Base-by-base conservation (phyloP, 78 protist genomes). In the Tieghemostelium lacteum region DNA sequence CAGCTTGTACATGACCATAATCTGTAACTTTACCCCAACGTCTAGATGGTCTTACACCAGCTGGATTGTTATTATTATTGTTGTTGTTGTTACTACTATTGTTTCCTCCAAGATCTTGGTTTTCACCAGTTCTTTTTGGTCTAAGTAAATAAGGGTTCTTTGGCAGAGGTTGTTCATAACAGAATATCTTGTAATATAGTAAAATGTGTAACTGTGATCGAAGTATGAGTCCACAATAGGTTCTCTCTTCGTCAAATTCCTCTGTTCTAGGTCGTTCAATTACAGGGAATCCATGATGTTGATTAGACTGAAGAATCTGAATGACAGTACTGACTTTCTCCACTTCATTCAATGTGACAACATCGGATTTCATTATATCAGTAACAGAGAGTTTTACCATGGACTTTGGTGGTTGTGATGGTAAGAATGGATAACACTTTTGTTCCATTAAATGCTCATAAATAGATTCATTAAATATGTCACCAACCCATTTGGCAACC, bases 401-500 rank as follows among this genome's bases (percentile, higher is more conserved):
- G 31, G 67, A 60, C 31, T 28, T 70, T 16, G 95, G 87, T n/a
- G 96, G 93, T 62, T 87, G 95, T 49, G 91, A 69, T 19, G 87
- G 95, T 45, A 97, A 92, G 42, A 94, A 45, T 24, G 99, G 99
- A 54, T 95, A 74, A 33, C 92, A 76, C 60, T 66, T 88, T 74
- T 94, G 75, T 31, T 87, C 93, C 61, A 96, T 37, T 12, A 73
- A 50, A 61, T 40, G 76, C 50, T 96, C 96, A 86, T 96, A 95
- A 36, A 96, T 85, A 19, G 95, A 71, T 29, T 87, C 94, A 28
- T 87, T 73, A 17, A 93, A 39, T 19, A 71, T 58, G 45, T 93
- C 96, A 66, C 94, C 96, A 14, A 96, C 96, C 76, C 83, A 61
- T 71, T 95, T 97, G 40, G 98, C 96, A 57, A 61, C 42, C 86